These are phyloP conservation scores for Phoenix roebelenii DNA, from an alignment of 176 grass and related monocot species.

Conservation along the genomic window DNA sequence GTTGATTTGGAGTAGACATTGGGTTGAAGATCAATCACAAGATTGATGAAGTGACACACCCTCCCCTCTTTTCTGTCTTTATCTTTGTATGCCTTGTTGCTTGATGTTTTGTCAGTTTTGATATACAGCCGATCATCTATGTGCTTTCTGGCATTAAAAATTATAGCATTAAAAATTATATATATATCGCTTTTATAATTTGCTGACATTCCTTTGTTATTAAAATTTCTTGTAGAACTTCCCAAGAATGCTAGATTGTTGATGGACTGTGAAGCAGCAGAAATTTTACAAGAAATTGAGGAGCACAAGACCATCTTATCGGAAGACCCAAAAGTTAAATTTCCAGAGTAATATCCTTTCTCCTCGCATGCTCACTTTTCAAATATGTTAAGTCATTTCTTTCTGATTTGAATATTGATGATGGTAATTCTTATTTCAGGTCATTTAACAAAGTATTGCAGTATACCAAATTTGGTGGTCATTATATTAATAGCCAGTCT, in stretches of 20 bases:
- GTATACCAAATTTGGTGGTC: conserved; percentile 55
- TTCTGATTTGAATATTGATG: neutral
- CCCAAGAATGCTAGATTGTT: conserved; percentile 52
- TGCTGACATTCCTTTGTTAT: conserved; percentile 6
- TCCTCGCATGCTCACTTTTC: neutral
- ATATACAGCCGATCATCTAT: too few species aligned
- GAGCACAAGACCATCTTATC: conserved; percentile 90
- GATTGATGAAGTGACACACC: too few species aligned
- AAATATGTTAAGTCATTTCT: conserved; percentile 8
- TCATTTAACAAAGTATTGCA: conserved; percentile 83
- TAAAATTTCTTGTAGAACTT: conserved; percentile 51
- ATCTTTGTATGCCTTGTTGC: too few species aligned
- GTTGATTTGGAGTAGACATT: too few species aligned
- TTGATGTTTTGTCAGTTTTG: too few species aligned
- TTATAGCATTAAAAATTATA: too few species aligned
- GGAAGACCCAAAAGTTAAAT: conserved; percentile 84
- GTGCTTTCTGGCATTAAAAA: too few species aligned
- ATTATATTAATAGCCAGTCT: conserved; percentile 41
- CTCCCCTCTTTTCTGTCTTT: too few species aligned
- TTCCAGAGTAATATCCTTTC: conserved; percentile 53
- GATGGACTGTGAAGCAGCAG: conserved; percentile 82
- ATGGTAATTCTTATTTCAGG: conserved; percentile 30
- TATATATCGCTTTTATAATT: neutral
- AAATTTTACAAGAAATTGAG: conserved; percentile 80
- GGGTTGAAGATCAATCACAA: too few species aligned